These are phyloP conservation scores for Oryza australiensis DNA, from an alignment of 176 grass and related monocot species.

Conservation along the genomic window DNA sequence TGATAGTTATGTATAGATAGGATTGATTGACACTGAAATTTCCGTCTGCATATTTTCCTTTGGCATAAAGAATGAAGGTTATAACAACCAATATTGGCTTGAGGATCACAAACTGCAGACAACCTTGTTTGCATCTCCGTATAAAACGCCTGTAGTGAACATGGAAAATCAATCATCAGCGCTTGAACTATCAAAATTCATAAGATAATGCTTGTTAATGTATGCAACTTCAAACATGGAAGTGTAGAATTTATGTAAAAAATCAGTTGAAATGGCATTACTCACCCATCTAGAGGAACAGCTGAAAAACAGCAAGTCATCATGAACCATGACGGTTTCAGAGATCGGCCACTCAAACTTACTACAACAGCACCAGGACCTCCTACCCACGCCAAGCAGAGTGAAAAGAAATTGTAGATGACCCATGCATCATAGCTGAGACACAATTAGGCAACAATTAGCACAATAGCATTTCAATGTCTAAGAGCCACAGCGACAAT, in stretches of 20 bases:
- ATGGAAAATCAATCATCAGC: not conserved
- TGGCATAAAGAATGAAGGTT: constrained; percentile 81
- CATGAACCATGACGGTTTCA: constrained; percentile 75
- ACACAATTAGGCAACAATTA: constrained; percentile 34
- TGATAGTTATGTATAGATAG: constrained; percentile 90
- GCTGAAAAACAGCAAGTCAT: constrained; percentile 87
- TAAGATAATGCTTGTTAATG: not conserved
- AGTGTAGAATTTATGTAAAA: not conserved
- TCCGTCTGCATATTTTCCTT: constrained; percentile 84
- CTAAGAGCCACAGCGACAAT: no score
- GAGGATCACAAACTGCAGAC: constrained; percentile 83
- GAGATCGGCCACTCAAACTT: constrained; percentile 64
- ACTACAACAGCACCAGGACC: constrained; percentile 79
- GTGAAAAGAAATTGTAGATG: constrained; percentile 92
- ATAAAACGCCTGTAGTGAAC: constrained; percentile 69
- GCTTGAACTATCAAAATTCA: not conserved
- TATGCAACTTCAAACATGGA: constrained; percentile 6
- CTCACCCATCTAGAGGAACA: constrained; percentile 84
- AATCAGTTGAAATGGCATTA: not conserved
- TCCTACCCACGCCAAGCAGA: constrained; percentile 95
- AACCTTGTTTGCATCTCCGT: constrained; percentile 84
- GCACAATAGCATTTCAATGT: not conserved
- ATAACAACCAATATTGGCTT: constrained; percentile 87
- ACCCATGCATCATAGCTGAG: constrained; percentile 93
- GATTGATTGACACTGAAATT: constrained; percentile 74